Percentiles rank a stretch among this genome's conserved stretches.
phyloP scores from a whole-genome alignment of 805 yeast genomes.

The Cyberlindnera japonica region DNA sequence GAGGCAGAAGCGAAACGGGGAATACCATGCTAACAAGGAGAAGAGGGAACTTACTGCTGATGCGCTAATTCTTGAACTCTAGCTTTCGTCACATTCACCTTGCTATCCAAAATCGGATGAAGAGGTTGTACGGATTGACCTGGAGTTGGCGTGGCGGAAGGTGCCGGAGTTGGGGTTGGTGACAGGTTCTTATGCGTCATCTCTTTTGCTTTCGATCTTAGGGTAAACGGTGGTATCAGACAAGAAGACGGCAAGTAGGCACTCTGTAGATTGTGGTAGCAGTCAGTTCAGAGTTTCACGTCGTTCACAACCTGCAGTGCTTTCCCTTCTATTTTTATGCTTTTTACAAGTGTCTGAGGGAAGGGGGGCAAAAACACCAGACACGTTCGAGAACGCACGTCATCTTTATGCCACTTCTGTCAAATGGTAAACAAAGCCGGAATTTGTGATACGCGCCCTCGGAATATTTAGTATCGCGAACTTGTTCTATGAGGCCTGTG shows the following conservation, averaged over 20 bases:
- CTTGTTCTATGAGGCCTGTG: neutral
- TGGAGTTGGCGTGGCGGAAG: conserved; percentile 6
- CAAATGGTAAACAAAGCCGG: conserved; percentile 18
- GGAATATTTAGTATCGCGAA: neutral
- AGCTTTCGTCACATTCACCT: conserved; percentile 27
- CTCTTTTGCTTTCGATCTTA: neutral
- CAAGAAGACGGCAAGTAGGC: no score
- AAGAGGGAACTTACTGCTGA: conserved; percentile 25
- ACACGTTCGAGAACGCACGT: conserved; percentile 1
- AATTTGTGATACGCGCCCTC: neutral
- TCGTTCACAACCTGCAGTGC: no score
- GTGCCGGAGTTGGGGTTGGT: conserved; percentile 2
- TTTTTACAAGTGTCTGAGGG: no score
- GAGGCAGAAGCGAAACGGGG: no score
- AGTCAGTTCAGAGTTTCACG: no score
- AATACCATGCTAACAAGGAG: no score
- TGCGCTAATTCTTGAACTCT: conserved; percentile 27
- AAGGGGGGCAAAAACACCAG: no score
- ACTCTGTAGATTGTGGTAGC: no score
- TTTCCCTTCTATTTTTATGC: no score
- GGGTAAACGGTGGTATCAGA: no score
- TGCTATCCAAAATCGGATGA: conserved; percentile 29
- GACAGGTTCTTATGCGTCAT: neutral
- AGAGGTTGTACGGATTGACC: conserved; percentile 26
- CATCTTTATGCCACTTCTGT: conserved; percentile 12